Evolutionary conservation across 2,329 filamentous ascomycete species (phyloP), one percentile per base, ranked within the genome.

Genomic region (Aspergillus carbonarius): DNA sequence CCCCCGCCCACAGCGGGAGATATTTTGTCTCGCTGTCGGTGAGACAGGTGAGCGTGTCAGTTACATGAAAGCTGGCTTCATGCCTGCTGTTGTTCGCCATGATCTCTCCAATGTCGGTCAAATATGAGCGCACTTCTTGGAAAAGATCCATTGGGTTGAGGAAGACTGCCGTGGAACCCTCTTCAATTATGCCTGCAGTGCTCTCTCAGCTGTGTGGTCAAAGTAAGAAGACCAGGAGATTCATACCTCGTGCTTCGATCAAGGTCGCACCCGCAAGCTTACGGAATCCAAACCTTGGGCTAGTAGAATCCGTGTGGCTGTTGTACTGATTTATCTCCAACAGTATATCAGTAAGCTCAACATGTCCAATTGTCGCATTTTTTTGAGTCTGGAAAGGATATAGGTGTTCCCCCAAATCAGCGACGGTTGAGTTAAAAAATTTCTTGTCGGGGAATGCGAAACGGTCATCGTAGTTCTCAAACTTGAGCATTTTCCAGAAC

Each of bases 1-100:
- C 87, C 4, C 83, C 86, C 0, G 85, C 86, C 86, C 86, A 90
- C 4, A 89, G 74, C 0, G 88, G 87, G 3, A 90, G 76, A 62
- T 81, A 89, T 57, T 83, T 83, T 63, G 84, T 81, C 72, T 90
- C 87, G 1, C 82, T 74, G 3, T 84, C 79, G 0, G 74, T 73
- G 1, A 90, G 77, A 5, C 77, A 80, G 0, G 87, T 77, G 0
- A 88, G 70, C 1, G 70, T 77, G 50, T 79, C 74, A 10, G 74
- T 74, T 0, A 72, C 30, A 3, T 64, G 59, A 20, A 68, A 64
- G 3, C 51, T 53, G 17, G 68, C 58, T 5, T 50, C 39, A 7
- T 44, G 8, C 37, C 64, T 55, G 1, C 52, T 20, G 13, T 61
- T 37, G 4, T 55, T 46, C 3, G 68, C n/a, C 57, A 75, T 66